Conservation (phyloP, 2,329 filamentous ascomycete species). For the Alternaria angustiovoidea region DNA sequence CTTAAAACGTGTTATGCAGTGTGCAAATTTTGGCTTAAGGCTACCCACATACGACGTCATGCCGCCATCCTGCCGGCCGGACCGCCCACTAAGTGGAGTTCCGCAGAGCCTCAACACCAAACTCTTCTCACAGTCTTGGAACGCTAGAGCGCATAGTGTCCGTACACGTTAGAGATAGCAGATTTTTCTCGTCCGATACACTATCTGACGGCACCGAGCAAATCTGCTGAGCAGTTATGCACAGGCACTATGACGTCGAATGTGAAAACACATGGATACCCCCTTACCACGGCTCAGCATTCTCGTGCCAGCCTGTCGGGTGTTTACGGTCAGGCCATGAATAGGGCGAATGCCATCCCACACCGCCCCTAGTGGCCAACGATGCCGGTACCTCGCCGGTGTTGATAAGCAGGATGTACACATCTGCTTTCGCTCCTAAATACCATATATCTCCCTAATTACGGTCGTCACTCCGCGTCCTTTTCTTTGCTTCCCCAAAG, state of each 20-base stretch:
- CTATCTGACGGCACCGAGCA: conserved; percentile 1
- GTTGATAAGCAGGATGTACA: conserved; percentile 3
- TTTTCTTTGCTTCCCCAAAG: conserved; percentile 7
- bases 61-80: conserved; percentile 12
- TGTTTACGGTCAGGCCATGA: conserved; percentile 16
- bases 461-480: neutral
- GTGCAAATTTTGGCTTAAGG: conserved; percentile 12
- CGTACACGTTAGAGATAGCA: conserved; percentile 17
- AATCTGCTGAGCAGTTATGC: neutral
- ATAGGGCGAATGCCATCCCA: conserved; percentile 5
- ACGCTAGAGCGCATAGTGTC: conserved; percentile 20
- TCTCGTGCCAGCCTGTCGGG: conserved; percentile 10
- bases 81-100: conserved; percentile 27
- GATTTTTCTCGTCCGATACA: conserved; percentile 10
- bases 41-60: conserved; percentile 19
- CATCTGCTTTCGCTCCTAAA: conserved; percentile 4
- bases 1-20: neutral
- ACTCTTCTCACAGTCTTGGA: conserved; percentile 9
- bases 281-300: neutral
- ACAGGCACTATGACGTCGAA: conserved; percentile 9
- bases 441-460: conserved; percentile 1
- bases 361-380: conserved; percentile 9
- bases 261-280: conserved; percentile 1
- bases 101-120: conserved; percentile 31
- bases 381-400: conserved; percentile 11